These are phyloP conservation scores for Diospyros lotus DNA, from an alignment of 148 eudicot genomes.

Conservation along the genomic window DNA sequence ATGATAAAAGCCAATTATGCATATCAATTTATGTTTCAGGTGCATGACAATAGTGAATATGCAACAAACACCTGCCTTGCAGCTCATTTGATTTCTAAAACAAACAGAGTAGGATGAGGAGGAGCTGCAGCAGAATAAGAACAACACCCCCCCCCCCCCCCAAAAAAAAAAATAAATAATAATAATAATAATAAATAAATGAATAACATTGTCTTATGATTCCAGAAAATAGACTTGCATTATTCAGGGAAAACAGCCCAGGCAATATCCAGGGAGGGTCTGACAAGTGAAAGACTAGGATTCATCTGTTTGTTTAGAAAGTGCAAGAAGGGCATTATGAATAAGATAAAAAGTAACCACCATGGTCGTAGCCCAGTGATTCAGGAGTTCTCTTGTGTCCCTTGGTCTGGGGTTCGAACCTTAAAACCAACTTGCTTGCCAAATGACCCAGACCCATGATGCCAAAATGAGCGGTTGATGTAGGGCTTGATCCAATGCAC, in stretches of 20 bases:
- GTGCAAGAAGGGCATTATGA: no score
- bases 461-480: no score
- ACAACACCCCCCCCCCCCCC: no score
- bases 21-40: not conserved
- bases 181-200: no score
- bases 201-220: not conserved
- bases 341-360: not conserved
- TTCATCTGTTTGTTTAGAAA: not conserved
- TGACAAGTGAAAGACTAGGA: not conserved
- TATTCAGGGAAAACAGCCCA: not conserved
- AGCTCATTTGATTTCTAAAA: not conserved
- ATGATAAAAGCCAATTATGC: not conserved
- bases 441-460: no score
- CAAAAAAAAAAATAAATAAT: no score
- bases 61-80: not conserved
- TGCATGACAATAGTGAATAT: not conserved
- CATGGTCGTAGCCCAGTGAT: not conserved
- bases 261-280: not conserved
- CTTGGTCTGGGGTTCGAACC: no score
- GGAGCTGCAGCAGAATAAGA: not conserved
- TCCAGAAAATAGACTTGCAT: not conserved
- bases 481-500: no score
- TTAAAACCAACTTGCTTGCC: no score
- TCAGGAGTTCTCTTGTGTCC: no score
- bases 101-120: not conserved